phyloP scores from a whole-genome alignment of 495 filamentous ascomycete genomes.

The Rostrohypoxylon terebratum region DNA sequence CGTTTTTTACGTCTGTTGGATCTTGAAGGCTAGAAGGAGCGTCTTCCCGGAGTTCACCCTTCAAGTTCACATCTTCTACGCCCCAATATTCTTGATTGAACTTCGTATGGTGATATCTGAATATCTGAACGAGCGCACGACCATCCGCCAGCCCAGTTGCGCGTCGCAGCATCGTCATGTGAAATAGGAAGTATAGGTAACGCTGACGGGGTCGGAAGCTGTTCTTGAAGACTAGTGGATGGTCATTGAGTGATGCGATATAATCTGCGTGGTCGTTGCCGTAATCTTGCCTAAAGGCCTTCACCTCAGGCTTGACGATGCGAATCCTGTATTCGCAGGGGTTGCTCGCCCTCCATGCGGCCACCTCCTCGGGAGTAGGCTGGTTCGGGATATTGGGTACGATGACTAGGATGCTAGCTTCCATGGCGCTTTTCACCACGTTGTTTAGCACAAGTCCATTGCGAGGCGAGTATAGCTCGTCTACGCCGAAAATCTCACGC shows the following conservation, averaged over 20 bases:
- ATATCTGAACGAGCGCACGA: background rate
- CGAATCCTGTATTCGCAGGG: no score
- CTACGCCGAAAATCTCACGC: no score
- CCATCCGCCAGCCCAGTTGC: background rate
- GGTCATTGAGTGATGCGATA: background rate
- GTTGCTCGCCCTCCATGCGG: no score
- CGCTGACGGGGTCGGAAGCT: background rate
- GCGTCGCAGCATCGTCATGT: background rate
- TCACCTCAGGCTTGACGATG: no score
- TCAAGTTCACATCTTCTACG: background rate
- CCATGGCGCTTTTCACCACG: no score
- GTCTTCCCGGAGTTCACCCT: background rate
- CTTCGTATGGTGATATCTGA: background rate
- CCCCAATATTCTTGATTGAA: background rate
- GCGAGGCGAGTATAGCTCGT: no score
- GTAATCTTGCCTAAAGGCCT: no score
- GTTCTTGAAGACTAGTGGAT: background rate
- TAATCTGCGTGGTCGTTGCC: no score
- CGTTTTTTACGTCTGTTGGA: background rate
- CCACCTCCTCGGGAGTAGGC: no score
- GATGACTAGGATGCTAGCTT: no score
- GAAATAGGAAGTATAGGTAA: background rate
- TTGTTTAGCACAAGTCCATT: no score
- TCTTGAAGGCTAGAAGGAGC: background rate
- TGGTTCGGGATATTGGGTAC: no score